Evolutionary conservation across 306 rosid species (phyloP).

Genomic region (Dicorynia guianensis): DNA sequence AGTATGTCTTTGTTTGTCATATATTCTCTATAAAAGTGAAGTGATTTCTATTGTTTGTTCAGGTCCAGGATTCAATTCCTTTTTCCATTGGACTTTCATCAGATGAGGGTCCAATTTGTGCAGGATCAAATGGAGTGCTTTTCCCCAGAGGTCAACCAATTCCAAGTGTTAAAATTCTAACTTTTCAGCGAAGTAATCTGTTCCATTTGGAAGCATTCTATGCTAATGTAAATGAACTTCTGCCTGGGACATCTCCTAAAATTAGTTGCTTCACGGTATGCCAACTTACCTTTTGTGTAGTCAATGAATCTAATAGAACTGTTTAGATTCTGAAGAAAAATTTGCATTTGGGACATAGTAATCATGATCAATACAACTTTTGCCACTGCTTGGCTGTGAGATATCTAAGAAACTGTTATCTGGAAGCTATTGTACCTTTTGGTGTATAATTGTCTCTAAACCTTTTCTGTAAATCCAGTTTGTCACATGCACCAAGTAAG

Average conservation of each 20-base stretch:
- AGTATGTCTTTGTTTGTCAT: constrained; percentile 11
- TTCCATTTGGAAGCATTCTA: constrained; percentile 83
- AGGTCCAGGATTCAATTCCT: constrained; percentile 88
- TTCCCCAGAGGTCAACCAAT: constrained; percentile 77
- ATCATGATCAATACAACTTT: background rate
- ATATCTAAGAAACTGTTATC: background rate
- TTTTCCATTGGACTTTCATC: constrained; percentile 72
- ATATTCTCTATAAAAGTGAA: constrained; percentile 29
- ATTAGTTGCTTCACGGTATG: constrained; percentile 79
- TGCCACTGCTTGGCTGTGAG: background rate
- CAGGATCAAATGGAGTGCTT: constrained; percentile 59
- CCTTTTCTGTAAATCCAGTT: background rate
- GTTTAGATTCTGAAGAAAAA: background rate
- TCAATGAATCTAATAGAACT: background rate
- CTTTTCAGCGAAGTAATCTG: constrained; percentile 58
- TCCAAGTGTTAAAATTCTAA: constrained; percentile 68
- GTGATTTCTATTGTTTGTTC: constrained; percentile 41
- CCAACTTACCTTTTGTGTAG: background rate
- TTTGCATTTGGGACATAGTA: background rate
- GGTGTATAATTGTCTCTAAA: background rate
- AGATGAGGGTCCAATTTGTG: constrained; percentile 62
- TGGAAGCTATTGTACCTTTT: background rate
- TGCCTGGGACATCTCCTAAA: constrained; percentile 60
- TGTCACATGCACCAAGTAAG: background rate
- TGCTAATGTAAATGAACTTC: constrained; percentile 66